A percentile compares a stretch with the other conserved stretches of the same genome.
Conservation (phyloP, 148 eudicot genomes). For the Fagopyrum esculentum region DNA sequence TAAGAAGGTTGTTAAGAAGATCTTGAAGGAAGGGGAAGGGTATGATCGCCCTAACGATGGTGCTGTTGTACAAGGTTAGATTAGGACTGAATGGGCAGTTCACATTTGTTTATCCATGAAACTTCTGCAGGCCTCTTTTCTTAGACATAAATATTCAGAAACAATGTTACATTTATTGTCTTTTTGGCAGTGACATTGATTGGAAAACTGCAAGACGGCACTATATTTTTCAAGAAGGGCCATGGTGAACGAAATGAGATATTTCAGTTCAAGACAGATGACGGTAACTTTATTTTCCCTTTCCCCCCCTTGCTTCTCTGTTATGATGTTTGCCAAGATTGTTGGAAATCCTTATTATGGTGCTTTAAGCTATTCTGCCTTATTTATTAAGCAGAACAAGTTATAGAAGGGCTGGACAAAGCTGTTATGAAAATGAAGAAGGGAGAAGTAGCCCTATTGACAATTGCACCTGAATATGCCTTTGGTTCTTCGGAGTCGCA, state of each 20-base stretch:
- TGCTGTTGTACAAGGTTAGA: constrained; percentile 67
- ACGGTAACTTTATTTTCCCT: constrained; percentile 36
- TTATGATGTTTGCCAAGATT: neutral
- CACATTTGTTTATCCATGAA: neutral
- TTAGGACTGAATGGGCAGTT: neutral
- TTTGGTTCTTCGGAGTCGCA: constrained; percentile 68
- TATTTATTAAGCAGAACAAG: constrained; percentile 64
- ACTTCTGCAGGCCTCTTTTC: neutral
- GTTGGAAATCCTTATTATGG: neutral
- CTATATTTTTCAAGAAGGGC: constrained; percentile 68
- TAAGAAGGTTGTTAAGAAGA: constrained; percentile 80
- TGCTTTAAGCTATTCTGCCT: neutral
- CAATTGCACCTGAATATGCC: constrained; percentile 78
- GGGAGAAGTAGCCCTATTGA: constrained; percentile 67
- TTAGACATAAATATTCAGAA: neutral
- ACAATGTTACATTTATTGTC: neutral
- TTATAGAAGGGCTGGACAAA: constrained; percentile 79
- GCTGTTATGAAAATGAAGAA: constrained; percentile 87
- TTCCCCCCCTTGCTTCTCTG: neutral
- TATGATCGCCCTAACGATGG: constrained; percentile 12
- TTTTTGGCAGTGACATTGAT: constrained; percentile 60
- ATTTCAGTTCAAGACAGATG: constrained; percentile 83
- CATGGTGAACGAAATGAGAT: constrained; percentile 49
- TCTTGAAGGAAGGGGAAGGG: constrained; percentile 67
- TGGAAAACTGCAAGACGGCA: constrained; percentile 87